Base-by-base conservation (phyloP, 2,329 filamentous ascomycete species). In the Fusarium penzigii region DNA sequence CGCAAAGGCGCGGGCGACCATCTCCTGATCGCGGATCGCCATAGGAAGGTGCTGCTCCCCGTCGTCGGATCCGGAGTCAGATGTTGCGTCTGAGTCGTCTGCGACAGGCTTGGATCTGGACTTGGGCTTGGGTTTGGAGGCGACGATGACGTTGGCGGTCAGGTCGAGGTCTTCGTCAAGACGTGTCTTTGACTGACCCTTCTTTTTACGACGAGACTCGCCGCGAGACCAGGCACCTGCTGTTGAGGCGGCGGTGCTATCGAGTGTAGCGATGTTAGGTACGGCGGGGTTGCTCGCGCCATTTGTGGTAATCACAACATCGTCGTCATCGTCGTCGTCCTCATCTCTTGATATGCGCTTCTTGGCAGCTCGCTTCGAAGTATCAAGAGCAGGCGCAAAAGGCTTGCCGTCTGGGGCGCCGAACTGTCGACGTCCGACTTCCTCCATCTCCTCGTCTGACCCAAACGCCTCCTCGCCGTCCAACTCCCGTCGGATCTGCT, bases 1-100 rank as follows among this genome's bases (percentile, higher is more conserved):
- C 2, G 92, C 93, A 70, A 99, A 97, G 5, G 91, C 92, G 60
- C 86, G 82, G 57, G 88, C 86, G 51, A 96, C 86, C 52, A 96
- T 83, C 39, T 86, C 84, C 58, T 81, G 78, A 62, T 86, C 83
- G 45, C 78, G 78, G 61, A 85, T 79, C 17, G 80, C 78, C 48
- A 86, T 75, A 2, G 82, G 82, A 2, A 85, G 72, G 57, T 81
- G 78, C 44, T 76, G 68, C 17, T 77, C 74, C 65, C 55, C 76
- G 29, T 83, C 81, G 2, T 83, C 81, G 2, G 74, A 77, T 12
- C 75, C 74, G 7, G 61, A 64, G 17, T 69, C 70, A 32, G 53
- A 58, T 51, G 25, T 38, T 17, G 73, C 70, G 44, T 70, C 72
- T 2, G 65, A 68, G 13, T 64, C 66, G 17, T 67, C 66, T 10